Conservation (phyloP, 176 grass and related monocot genomes). For the Neostapfia colusana region DNA sequence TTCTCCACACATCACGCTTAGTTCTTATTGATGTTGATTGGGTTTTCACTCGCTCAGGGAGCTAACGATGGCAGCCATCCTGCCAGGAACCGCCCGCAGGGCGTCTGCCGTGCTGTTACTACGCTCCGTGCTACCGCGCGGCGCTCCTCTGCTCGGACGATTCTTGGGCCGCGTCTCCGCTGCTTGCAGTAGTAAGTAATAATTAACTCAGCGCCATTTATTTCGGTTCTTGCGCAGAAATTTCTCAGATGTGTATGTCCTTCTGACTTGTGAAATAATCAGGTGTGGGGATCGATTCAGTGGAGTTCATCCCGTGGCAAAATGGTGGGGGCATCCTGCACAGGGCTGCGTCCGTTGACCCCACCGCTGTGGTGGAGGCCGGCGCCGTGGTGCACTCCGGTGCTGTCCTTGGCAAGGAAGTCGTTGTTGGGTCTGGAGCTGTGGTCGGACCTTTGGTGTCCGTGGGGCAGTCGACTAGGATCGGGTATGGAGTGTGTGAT, state of each 20-base stretch:
- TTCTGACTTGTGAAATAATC: background rate
- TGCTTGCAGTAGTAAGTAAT: background rate
- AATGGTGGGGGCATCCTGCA: constrained; percentile 64
- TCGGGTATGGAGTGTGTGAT: constrained; percentile 51
- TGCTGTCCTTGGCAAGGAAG: constrained; percentile 54
- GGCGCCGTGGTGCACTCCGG: constrained; percentile 59
- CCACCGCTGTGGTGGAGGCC: constrained; percentile 40
- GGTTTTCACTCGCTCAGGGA: too few relatives aligned
- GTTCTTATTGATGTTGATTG: too few relatives aligned
- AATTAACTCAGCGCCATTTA: background rate
- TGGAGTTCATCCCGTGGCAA: constrained; percentile 48
- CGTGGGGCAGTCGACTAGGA: constrained; percentile 61
- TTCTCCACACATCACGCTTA: too few relatives aligned
- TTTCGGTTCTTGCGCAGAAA: background rate
- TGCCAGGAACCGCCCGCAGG: background rate
- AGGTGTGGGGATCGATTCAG: constrained; percentile 5
- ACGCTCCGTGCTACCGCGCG: background rate
- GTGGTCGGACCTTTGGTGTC: constrained; percentile 69
- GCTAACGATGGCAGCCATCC: constrained; percentile 22
- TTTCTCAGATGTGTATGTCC: background rate
- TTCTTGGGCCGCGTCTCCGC: background rate
- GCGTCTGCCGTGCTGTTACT: background rate
- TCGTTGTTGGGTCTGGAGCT: constrained; percentile 62
- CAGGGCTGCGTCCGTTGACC: constrained; percentile 37
- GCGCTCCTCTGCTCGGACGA: background rate